A percentile compares a stretch with the other conserved stretches of the same genome.
Conservation (phyloP, 805 yeast species). For the Blastobotrys chiropterorum region DNA sequence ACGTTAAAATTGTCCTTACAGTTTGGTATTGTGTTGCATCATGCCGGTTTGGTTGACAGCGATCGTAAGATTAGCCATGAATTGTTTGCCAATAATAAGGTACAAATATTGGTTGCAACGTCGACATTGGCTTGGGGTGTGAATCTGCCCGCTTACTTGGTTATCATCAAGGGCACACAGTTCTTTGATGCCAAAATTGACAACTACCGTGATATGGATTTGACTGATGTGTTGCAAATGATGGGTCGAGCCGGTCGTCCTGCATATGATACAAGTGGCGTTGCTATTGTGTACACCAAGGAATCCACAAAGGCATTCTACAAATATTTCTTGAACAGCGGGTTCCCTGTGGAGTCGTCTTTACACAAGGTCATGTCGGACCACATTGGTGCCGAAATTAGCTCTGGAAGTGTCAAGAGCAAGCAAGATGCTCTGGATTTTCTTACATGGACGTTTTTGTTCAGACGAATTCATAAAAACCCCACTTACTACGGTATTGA, state of each 20-base stretch:
- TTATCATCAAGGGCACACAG: constrained; percentile 70
- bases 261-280: constrained; percentile 72
- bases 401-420: constrained; percentile 58
- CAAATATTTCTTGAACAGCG: constrained; percentile 70
- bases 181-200: constrained; percentile 53
- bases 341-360: constrained; percentile 79
- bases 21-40: constrained; percentile 77
- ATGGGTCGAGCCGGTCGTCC: constrained; percentile 86
- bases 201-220: constrained; percentile 72
- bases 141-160: constrained; percentile 73
- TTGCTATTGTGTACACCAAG: constrained; percentile 68
- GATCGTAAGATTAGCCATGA: constrained; percentile 68
- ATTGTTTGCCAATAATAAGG: constrained; percentile 60
- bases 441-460: constrained; percentile 69
- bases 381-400: constrained; percentile 76
- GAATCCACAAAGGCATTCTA: constrained; percentile 69
- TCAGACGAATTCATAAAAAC: constrained; percentile 67
- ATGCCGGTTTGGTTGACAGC: constrained; percentile 71
- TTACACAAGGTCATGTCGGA: constrained; percentile 70
- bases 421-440: constrained; percentile 70
- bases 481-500: constrained; percentile 73
- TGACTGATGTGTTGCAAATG: constrained; percentile 77
- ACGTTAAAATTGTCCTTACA: constrained; percentile 68
- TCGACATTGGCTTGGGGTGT: constrained; percentile 89
- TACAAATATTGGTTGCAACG: constrained; percentile 70